These are phyloP conservation scores for Backusella sp. DNA, from an alignment of 192 early-diverging fungal genomes.

Conservation along the genomic window DNA sequence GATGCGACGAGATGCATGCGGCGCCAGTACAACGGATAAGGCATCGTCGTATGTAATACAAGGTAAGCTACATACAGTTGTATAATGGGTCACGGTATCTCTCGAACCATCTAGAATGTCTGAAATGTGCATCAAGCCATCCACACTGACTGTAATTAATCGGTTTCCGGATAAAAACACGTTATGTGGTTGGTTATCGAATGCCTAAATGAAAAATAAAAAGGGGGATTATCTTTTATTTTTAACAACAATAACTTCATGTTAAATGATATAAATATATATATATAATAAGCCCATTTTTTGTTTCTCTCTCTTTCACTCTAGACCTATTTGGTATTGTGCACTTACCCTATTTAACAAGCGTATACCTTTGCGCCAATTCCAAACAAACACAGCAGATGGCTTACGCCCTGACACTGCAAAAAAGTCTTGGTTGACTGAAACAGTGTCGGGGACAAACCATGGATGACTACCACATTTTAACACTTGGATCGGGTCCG, in stretches of 20 bases:
- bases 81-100: not conserved
- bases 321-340: not conserved
- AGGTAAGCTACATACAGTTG: slow-evolving; percentile 30
- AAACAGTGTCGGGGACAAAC: slow-evolving; percentile 34
- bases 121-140: slow-evolving; percentile 21
- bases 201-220: slow-evolving; percentile 16
- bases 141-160: slow-evolving; percentile 31
- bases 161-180: slow-evolving; percentile 29
- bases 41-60: slow-evolving; percentile 26
- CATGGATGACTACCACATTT: slow-evolving; percentile 29
- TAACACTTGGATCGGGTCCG: slow-evolving; percentile 32
- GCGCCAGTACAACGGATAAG: slow-evolving; percentile 20
- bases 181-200: slow-evolving; percentile 36
- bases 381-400: slow-evolving; percentile 39
- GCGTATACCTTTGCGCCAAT: slow-evolving; percentile 37
- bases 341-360: slow-evolving; percentile 25
- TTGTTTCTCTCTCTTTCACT: not conserved
- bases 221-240: not conserved
- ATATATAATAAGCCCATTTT: not conserved
- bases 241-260: not conserved
- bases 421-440: slow-evolving; percentile 34
- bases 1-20: slow-evolving; percentile 20
- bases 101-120: slow-evolving; percentile 25
- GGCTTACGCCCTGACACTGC: slow-evolving; percentile 32
- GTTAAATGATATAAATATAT: not conserved